Evolutionary conservation across 495 filamentous ascomycete species (phyloP).

Genomic region (Pseudotulostoma volvatum): DNA sequence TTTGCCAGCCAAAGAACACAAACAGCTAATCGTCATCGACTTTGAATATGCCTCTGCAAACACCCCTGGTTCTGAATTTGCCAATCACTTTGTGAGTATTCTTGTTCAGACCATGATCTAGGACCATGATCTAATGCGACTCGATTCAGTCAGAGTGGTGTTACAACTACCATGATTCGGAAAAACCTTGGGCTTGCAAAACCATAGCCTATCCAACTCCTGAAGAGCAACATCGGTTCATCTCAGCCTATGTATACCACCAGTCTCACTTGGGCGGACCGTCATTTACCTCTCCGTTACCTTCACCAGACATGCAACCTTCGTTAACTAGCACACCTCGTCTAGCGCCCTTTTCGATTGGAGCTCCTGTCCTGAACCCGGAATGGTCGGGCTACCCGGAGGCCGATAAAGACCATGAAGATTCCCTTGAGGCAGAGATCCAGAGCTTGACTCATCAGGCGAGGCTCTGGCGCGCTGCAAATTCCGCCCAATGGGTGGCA

Average conservation of each 20-base stretch:
- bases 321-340: constrained; percentile 14
- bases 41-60: constrained; percentile 97
- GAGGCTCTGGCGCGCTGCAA: constrained; percentile 68
- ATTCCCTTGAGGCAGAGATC: constrained; percentile 44
- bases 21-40: constrained; percentile 90
- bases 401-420: constrained; percentile 42
- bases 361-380: constrained; percentile 12
- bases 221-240: constrained; percentile 69
- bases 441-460: constrained; percentile 58
- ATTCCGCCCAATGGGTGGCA: constrained; percentile 79
- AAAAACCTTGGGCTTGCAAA: constrained; percentile 46
- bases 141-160: constrained; percentile 66
- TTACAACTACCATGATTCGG: constrained; percentile 79
- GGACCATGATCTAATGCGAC: neutral
- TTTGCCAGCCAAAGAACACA: constrained; percentile 78
- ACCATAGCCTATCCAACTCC: constrained; percentile 54
- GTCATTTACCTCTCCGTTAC: constrained; percentile 36
- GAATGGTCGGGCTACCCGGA: constrained; percentile 24
- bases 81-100: constrained; percentile 75
- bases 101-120: neutral
- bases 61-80: constrained; percentile 74
- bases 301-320: constrained; percentile 26
- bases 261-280: constrained; percentile 38
- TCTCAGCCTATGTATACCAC: constrained; percentile 77
- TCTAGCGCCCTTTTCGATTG: constrained; percentile 20